Percentiles rank a stretch among this genome's conserved stretches.
Evolutionary conservation across 305 asterid species (phyloP).

Genomic region (Fraxinus greggii): DNA sequence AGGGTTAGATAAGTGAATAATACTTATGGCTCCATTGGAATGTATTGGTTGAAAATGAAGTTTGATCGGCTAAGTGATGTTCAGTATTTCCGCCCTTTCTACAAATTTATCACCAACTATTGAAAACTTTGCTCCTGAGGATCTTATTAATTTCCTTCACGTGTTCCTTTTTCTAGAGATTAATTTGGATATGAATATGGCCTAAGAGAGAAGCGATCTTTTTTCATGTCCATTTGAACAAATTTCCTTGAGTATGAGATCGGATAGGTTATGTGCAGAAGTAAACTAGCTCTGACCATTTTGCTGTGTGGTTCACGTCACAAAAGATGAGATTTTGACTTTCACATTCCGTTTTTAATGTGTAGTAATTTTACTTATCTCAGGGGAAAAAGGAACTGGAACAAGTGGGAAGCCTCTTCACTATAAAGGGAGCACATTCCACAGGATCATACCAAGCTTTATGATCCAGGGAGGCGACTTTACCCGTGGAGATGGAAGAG

Average conservation of each 20-base stretch:
- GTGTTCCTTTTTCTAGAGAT: background rate
- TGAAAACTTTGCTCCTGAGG: background rate
- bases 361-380: constrained; percentile 9
- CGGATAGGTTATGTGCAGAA: background rate
- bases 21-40: background rate
- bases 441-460: constrained; percentile 88
- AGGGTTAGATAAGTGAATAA: background rate
- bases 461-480: constrained; percentile 98
- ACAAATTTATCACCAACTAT: background rate
- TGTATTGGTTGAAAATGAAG: background rate
- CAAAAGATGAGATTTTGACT: background rate
- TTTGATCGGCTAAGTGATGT: background rate
- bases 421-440: constrained; percentile 80
- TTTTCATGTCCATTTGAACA: background rate
- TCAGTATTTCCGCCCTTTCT: background rate
- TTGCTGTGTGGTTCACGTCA: background rate
- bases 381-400: constrained; percentile 92
- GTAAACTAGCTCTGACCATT: background rate
- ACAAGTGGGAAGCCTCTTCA: constrained; percentile 70
- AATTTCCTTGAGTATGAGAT: background rate
- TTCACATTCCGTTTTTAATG: constrained; percentile 5
- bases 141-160: background rate
- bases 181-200: background rate
- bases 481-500: constrained; percentile 85
- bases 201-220: background rate